phyloP scores from a whole-genome alignment of 1,284 basidiomycete genomes.

The Meira nashicola region DNA sequence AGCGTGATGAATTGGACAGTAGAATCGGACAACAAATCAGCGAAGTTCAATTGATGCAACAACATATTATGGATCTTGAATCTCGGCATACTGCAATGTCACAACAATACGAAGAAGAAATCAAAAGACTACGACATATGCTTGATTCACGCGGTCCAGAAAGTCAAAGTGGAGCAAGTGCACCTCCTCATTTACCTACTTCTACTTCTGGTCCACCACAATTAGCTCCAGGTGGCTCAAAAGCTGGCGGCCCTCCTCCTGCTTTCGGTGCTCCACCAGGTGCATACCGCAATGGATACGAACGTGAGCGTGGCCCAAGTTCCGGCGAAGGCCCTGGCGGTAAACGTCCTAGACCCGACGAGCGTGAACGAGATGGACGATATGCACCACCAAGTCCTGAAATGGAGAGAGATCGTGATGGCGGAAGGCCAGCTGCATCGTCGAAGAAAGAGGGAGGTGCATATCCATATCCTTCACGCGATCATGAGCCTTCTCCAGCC shows the following conservation, averaged over 20 bases:
- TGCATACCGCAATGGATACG: conserved; percentile 35
- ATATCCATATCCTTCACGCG: conserved; percentile 5
- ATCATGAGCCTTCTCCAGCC: conserved; percentile 14
- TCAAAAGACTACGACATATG: conserved; percentile 64
- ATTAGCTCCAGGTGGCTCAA: conserved; percentile 45
- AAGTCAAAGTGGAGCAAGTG: conserved; percentile 18
- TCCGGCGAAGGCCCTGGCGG: background rate
- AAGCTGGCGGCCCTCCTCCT: conserved; percentile 1
- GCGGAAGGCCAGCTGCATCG: background rate
- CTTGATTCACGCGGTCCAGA: conserved; percentile 55
- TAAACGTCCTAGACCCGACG: conserved; percentile 6
- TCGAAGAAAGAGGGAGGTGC: conserved; percentile 3
- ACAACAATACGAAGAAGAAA: conserved; percentile 69
- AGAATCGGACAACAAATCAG: conserved; percentile 70
- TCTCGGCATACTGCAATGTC: conserved; percentile 67
- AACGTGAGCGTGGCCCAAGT: conserved; percentile 42
- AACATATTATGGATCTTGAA: conserved; percentile 73
- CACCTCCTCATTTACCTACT: conserved; percentile 32
- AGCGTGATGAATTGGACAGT: conserved; percentile 82
- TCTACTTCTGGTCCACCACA: conserved; percentile 32
- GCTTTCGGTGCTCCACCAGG: conserved; percentile 13
- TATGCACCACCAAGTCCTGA: conserved; percentile 6
- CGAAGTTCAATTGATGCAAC: conserved; percentile 67
- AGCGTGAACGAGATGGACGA: conserved; percentile 1
- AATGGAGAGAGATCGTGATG: conserved; percentile 1